Conservation (phyloP, 352 stramenopile genomes). For the Phytopythium mirpurense region DNA sequence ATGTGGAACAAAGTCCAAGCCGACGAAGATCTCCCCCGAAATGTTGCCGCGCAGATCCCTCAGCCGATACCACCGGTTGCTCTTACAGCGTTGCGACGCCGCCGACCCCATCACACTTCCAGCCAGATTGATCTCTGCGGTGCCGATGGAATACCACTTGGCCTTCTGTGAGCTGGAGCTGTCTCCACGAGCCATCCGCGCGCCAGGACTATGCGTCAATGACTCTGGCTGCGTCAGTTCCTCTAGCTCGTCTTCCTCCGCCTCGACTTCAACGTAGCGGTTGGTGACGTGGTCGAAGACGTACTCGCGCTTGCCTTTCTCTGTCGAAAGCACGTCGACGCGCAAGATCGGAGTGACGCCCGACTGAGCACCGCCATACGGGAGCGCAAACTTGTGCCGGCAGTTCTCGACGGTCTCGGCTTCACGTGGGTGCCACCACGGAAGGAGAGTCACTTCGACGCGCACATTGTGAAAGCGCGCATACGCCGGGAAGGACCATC, state of each 20-base stretch:
- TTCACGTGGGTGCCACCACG: slow-evolving; percentile 84
- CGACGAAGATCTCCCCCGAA: slow-evolving; percentile 82
- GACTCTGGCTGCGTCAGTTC: slow-evolving; percentile 22
- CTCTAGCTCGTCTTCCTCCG: slow-evolving; percentile 44
- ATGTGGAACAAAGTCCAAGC: slow-evolving; percentile 72
- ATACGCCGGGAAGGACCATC: slow-evolving; percentile 81
- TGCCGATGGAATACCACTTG: slow-evolving; percentile 75
- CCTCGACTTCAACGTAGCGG: slow-evolving; percentile 84
- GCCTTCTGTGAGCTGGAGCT: slow-evolving; percentile 45
- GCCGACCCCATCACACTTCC: slow-evolving; percentile 80
- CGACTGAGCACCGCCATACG: slow-evolving; percentile 80
- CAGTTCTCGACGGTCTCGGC: slow-evolving; percentile 64
- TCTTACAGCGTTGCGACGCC: slow-evolving; percentile 48
- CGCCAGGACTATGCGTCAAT: slow-evolving; percentile 11
- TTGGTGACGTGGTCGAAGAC: slow-evolving; percentile 84
- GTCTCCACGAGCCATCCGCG: slow-evolving; percentile 35
- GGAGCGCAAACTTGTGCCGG: slow-evolving; percentile 73
- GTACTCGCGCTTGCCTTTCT: slow-evolving; percentile 72
- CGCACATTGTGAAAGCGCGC: slow-evolving; percentile 83
- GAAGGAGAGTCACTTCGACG: slow-evolving; percentile 77
- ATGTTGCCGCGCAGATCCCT: slow-evolving; percentile 72
- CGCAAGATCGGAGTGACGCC: slow-evolving; percentile 83
- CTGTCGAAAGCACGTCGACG: slow-evolving; percentile 65
- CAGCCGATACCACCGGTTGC: slow-evolving; percentile 83
- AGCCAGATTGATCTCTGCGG: slow-evolving; percentile 80